Conservation (phyloP, 164 flowering plant species). For the Paratinospora sagittata region DNA sequence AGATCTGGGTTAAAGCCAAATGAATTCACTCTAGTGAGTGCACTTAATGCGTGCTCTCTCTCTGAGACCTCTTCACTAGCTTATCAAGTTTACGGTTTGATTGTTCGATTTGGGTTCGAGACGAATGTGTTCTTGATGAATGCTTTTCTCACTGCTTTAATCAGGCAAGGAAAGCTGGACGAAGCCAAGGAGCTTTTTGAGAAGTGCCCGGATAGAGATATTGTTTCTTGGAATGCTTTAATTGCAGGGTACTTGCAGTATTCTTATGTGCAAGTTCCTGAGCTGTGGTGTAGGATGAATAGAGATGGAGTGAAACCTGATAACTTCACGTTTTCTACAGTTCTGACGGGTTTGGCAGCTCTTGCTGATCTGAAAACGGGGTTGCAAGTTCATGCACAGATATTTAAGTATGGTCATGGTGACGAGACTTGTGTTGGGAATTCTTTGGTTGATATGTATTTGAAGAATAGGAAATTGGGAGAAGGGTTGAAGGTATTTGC, state of each 20-base stretch:
- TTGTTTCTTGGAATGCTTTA: slow-evolving; percentile 75
- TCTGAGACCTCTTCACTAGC: slow-evolving; percentile 16
- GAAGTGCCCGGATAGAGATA: slow-evolving; percentile 34
- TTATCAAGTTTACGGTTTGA: slow-evolving; percentile 35
- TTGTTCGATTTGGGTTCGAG: slow-evolving; percentile 47
- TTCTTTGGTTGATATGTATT: slow-evolving; percentile 63
- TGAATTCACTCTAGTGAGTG: slow-evolving; percentile 54
- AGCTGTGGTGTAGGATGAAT: slow-evolving; percentile 59
- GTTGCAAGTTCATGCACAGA: slow-evolving; percentile 60
- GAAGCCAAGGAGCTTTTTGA: slow-evolving; percentile 51
- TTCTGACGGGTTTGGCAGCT: slow-evolving; percentile 60
- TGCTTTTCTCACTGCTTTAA: slow-evolving; percentile 49
- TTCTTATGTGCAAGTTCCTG: slow-evolving; percentile 30
- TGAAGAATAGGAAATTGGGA: slow-evolving; percentile 41
- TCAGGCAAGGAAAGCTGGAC: slow-evolving; percentile 34
- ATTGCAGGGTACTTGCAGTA: slow-evolving; percentile 57
- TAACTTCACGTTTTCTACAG: slow-evolving; percentile 50
- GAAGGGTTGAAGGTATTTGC: slow-evolving; percentile 50
- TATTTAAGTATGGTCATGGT: slow-evolving; percentile 60
- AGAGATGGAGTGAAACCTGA: slow-evolving; percentile 52
- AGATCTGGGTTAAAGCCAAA: slow-evolving; percentile 36
- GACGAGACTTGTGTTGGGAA: slow-evolving; percentile 66
- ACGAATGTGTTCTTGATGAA: slow-evolving; percentile 50
- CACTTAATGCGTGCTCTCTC: slow-evolving; percentile 55
- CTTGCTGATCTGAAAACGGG: slow-evolving; percentile 37